Evolutionary conservation across 768 basidiomycete genomes (phyloP).

Genomic region (Serendipita sp.): DNA sequence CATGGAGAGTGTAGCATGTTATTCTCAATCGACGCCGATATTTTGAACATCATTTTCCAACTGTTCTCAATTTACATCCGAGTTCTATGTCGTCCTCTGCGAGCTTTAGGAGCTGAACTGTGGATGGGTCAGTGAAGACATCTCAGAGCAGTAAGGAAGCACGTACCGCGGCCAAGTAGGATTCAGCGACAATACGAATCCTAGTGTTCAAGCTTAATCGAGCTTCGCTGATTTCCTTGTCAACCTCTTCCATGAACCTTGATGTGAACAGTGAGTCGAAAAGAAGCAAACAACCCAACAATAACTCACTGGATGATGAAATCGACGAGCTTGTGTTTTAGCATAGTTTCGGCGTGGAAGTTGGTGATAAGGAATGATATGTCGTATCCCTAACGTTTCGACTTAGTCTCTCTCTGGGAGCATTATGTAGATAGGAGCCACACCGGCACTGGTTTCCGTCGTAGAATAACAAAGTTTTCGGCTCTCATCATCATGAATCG

Average conservation of each 20-base stretch:
- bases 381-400: slow-evolving; percentile 65
- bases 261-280: slow-evolving; percentile 1
- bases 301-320: slow-evolving; percentile 86
- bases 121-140: no score
- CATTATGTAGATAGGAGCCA: slow-evolving; percentile 8
- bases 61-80: no score
- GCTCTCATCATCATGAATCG: slow-evolving; percentile 98
- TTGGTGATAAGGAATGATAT: slow-evolving; percentile 98
- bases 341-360: slow-evolving; percentile 91
- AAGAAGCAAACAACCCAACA: slow-evolving; percentile 10
- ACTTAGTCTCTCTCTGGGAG: background rate
- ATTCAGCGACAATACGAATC: slow-evolving; percentile 93
- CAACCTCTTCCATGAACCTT: slow-evolving; percentile 98
- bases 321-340: slow-evolving; percentile 99
- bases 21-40: no score
- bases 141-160: background rate
- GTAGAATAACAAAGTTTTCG: slow-evolving; percentile 90
- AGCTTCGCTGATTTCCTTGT: slow-evolving; percentile 99
- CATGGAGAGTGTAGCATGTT: no score
- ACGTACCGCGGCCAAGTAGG: slow-evolving; percentile 80
- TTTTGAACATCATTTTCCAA: no score
- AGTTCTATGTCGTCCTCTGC: no score
- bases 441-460: slow-evolving; percentile 83
- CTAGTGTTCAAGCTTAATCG: slow-evolving; percentile 91
- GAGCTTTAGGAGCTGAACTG: no score